Base-by-base conservation (phyloP, 805 yeast species). In the Lachancea kluyveri region DNA sequence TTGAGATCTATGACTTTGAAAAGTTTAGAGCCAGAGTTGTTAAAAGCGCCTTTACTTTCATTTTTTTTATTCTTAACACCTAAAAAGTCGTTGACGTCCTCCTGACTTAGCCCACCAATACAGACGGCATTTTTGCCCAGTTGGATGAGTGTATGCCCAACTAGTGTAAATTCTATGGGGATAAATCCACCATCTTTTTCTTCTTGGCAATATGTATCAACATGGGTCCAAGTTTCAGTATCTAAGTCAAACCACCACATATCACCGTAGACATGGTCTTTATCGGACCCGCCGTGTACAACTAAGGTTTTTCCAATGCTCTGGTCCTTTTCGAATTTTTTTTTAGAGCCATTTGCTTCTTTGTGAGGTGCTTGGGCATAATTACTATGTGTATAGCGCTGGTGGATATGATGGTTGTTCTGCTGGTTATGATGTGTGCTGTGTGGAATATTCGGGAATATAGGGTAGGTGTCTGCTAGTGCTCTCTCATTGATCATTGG, bases 201-300 rank as follows among this genome's bases (percentile, higher is more conserved):
- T 31, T 31, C 22, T 33, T 48, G 26, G 32, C 31, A 31, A 15
- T 26, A 45, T 3, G 45, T 41, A 8, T 27, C 41, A 16, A 33
- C 30, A 27, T 34, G 33, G 10, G 35, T 36, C 78, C 78, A 72
- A 2, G 47, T 45, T 35, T 67, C 72, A 1, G 56, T 41, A 17
- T 59, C 61, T 16, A 72, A 42, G 39, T 68, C 67, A 39, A 68
- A 72, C 55, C 63, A 59, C 77, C 77, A 72, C 43, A 64, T 43
- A 48, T 72, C 77, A 17, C 72, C 70, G 16, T 56, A 45, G 8
- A 70, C 61, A 11, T 57, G 48, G 7, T 33, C 26, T 17, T 52
- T 47, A 27, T 55, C 40, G 1, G 67, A 60, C 3, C 69, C 69
- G 15, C 69, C 69, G 36, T 64, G 68, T 1, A 59, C 37, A 1